Base-by-base conservation (phyloP, 2,329 filamentous ascomycete genomes). In the Fusarium sp. region DNA sequence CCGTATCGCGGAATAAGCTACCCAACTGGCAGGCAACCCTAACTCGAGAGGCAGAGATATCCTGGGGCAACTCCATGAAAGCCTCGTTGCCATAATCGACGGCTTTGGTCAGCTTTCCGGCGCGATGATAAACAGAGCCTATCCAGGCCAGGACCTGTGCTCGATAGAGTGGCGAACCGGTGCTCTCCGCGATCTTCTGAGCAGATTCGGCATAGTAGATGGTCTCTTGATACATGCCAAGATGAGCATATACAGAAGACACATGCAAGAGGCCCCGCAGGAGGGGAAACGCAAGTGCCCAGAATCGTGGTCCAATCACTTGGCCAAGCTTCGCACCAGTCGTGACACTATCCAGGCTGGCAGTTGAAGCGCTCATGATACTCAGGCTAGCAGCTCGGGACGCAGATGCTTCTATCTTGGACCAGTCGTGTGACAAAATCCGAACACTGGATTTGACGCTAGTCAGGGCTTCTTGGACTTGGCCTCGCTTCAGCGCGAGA, bases 141-240 rank as follows among this genome's bases (percentile, higher is more conserved):
- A 86, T 81, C 84, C 87, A 87, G 7, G 84, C 82, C 6, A 85
- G 83, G 10, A 85, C 85, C 67, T 88, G 84, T 1, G 87, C 85
- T 44, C 83, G 80, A 72, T 87, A 87, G 15, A 90, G 84, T 38
- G 87, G 84, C 0, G 92, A 90, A 49, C 87, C 84, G 11, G 92
- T 87, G n/a, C 87, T 88, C 62, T 86, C 85, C 24, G 93, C 93
- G 64, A 97, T 87, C 74, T 92, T 93, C 57, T 91, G 84, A 0
- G 94, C 94, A 74, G 96, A 92, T 72, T 98, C 92, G 3, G 92
- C 91, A 72, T 97, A 97, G 77, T 94, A 96, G 1, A 95, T 82
- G 3, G 95, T 95, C 78, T 98, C 95, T 65, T 93, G 90, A 69
- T 94, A 93, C 80, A 97, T 87, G 29, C 96, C 96, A 68, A 96